These are phyloP conservation scores for Pulicaria dysenterica DNA, from an alignment of 129 eudicot species.

Conservation along the genomic window DNA sequence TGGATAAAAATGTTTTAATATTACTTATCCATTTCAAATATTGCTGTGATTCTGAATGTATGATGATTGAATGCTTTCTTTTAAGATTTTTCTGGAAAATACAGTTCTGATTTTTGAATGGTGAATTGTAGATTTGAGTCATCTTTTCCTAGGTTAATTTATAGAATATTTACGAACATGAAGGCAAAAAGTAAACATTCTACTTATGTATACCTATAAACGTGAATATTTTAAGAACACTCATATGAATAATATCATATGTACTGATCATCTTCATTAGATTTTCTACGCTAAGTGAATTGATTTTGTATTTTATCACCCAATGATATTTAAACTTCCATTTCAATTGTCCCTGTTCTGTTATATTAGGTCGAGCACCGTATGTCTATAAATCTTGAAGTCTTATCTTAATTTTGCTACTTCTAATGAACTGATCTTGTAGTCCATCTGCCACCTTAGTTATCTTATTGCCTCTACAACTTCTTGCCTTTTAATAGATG, in stretches of 20 bases:
- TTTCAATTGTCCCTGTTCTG: too few relatives aligned
- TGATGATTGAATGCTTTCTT: not conserved
- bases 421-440: conserved; percentile 13
- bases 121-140: not conserved
- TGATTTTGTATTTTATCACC: too few relatives aligned
- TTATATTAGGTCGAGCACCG: not conserved
- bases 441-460: conserved; percentile 7
- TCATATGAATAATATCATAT: not conserved
- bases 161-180: not conserved
- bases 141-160: not conserved
- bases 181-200: not conserved
- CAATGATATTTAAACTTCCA: too few relatives aligned
- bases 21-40: not conserved
- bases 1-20: not conserved
- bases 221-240: not conserved
- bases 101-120: not conserved
- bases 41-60: not conserved
- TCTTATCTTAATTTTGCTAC: not conserved
- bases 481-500: conserved; percentile 10
- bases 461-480: not conserved
- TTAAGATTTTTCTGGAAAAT: not conserved
- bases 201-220: conserved; percentile 5
- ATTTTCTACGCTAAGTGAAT: not conserved
- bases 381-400: not conserved
- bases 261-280: not conserved